Evolutionary conservation across 495 filamentous ascomycete species (phyloP).

Genomic region (Amniculicola lignicola): DNA sequence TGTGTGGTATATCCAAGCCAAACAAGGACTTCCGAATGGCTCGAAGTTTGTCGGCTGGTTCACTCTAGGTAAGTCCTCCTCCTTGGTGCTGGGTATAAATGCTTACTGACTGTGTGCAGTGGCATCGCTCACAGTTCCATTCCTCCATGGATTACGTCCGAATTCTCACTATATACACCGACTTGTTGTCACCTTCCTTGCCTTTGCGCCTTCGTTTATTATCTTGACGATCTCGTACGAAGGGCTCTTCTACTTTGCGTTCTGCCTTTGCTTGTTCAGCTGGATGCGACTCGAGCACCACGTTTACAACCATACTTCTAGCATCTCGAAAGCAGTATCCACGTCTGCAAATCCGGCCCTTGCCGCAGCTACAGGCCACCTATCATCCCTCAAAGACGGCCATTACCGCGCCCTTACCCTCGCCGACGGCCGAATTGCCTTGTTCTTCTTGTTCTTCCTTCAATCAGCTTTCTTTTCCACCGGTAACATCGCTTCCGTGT

Average conservation of each 20-base stretch:
- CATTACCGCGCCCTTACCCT: conserved; percentile 71
- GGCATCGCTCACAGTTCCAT: conserved; percentile 72
- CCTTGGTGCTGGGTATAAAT: background rate
- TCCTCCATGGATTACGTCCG: conserved; percentile 74
- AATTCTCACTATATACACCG: conserved; percentile 89
- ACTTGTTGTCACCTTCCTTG: conserved; percentile 83
- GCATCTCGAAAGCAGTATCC: conserved; percentile 6
- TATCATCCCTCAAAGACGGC: conserved; percentile 6
- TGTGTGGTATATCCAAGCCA: conserved; percentile 76
- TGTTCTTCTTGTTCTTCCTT: conserved; percentile 93
- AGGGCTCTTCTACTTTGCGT: conserved; percentile 91
- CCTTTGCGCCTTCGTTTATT: conserved; percentile 90
- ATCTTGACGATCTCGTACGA: conserved; percentile 98
- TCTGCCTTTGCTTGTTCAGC: conserved; percentile 74
- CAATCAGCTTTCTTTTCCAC: conserved; percentile 97
- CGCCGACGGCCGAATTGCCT: conserved; percentile 75
- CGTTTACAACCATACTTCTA: conserved; percentile 55
- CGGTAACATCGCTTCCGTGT: conserved; percentile 92
- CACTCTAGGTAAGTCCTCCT: conserved; percentile 62
- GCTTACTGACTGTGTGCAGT: conserved; percentile 47
- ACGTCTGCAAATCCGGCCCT: conserved; percentile 1
- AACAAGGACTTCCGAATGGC: conserved; percentile 80
- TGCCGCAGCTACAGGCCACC: conserved; percentile 5
- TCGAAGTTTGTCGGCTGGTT: conserved; percentile 87
- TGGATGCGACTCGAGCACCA: conserved; percentile 91